These are phyloP conservation scores for Podospora bellae-mahoneyi DNA, from an alignment of 495 filamentous ascomycete genomes.

Conservation along the genomic window DNA sequence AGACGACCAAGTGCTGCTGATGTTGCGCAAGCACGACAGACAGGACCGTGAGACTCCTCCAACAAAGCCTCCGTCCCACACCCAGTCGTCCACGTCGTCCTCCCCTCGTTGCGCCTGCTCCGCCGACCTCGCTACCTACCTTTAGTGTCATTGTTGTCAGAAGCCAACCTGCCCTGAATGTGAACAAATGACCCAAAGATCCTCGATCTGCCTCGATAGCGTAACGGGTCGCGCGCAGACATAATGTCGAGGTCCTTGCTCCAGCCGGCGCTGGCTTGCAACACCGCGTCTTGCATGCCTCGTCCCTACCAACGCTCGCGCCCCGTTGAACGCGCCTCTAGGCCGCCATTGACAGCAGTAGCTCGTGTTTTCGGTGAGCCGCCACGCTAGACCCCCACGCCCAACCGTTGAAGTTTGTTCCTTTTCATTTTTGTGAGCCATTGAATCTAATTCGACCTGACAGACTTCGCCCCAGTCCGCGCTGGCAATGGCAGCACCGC, in stretches of 20 bases:
- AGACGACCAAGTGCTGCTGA: not conserved
- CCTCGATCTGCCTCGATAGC: constrained; percentile 26
- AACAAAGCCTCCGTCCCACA: not conserved
- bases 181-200: constrained; percentile 25
- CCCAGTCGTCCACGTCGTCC: not conserved
- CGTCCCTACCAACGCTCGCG: constrained; percentile 14
- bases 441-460: constrained; percentile 13
- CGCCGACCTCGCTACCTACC: not conserved
- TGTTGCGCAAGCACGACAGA: constrained; percentile 7
- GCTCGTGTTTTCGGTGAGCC: constrained; percentile 25
- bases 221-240: constrained; percentile 21
- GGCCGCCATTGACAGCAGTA: constrained; percentile 7
- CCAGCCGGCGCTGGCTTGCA: constrained; percentile 28
- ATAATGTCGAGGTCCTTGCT: constrained; percentile 28
- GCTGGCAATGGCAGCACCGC: constrained; percentile 13
- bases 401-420: not conserved
- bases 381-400: not conserved
- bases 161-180: constrained; percentile 12
- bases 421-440: not conserved
- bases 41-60: constrained; percentile 6
- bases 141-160: not conserved
- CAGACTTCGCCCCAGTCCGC: constrained; percentile 19
- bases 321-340: constrained; percentile 16
- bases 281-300: constrained; percentile 21
- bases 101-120: not conserved